Percentiles rank a stretch among this genome's conserved stretches.
These are phyloP conservation scores for Monosporascus sp. DNA, from an alignment of 2,329 filamentous ascomycete genomes.

Conservation along the genomic window DNA sequence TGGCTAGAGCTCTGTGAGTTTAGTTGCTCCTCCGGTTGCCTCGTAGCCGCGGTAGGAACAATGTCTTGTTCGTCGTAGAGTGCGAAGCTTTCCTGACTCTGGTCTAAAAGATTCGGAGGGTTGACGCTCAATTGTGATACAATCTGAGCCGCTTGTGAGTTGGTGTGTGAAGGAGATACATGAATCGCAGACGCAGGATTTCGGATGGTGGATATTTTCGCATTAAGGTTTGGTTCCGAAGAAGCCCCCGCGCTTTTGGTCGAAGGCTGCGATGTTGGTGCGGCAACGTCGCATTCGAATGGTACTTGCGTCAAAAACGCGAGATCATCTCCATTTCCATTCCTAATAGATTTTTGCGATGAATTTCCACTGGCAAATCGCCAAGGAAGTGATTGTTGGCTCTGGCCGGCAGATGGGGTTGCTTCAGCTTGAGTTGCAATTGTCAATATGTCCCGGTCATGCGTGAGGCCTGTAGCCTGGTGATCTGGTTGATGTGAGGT, in stretches of 20 bases:
- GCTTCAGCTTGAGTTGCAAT: slow-evolving; percentile 2
- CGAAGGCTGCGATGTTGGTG: slow-evolving; percentile 3
- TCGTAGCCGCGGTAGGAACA: slow-evolving; percentile 8
- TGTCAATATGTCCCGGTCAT: not conserved
- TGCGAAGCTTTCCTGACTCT: slow-evolving; percentile 15
- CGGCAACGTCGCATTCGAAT: slow-evolving; percentile 1
- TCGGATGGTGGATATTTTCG: not conserved
- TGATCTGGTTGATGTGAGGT: slow-evolving; percentile 25
- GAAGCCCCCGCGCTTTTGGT: not conserved
- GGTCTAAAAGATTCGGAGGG: slow-evolving; percentile 12
- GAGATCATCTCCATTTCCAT: not conserved
- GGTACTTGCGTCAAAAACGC: slow-evolving; percentile 7
- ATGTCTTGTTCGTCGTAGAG: slow-evolving; percentile 18
- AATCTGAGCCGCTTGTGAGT: slow-evolving; percentile 26
- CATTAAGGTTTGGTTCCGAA: not conserved
- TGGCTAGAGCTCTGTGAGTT: slow-evolving; percentile 18
- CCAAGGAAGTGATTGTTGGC: not conserved
- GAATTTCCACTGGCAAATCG: not conserved
- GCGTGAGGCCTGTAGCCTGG: slow-evolving; percentile 1
- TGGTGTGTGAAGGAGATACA: slow-evolving; percentile 5
- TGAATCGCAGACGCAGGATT: not conserved
- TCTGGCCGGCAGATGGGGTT: not conserved
- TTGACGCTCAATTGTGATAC: slow-evolving; percentile 17
- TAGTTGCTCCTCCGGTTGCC: slow-evolving; percentile 1
- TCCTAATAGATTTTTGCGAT: slow-evolving; percentile 1